Percentiles rank a stretch among this genome's conserved stretches.
Conservation (phyloP, 345 rosid species). For the Anacardium occidentale region DNA sequence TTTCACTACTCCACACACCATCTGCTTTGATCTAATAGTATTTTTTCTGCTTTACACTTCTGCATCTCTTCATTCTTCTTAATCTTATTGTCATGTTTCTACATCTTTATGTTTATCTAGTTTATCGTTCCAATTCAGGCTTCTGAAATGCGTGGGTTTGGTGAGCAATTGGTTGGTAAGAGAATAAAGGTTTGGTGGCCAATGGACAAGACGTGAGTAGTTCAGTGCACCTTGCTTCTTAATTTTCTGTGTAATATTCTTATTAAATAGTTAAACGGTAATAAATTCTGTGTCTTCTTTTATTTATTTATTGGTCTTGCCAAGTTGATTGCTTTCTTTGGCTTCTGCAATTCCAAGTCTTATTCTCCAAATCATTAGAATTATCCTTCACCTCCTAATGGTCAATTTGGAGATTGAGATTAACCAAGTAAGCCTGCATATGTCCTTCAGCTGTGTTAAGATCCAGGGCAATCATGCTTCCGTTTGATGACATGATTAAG, state of each 20-base stretch:
- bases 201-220: slow-evolving; percentile 53
- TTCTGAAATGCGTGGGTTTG: slow-evolving; percentile 28
- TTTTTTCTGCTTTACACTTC: neutral
- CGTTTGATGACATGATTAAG: neutral
- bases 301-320: neutral
- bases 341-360: neutral
- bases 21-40: neutral
- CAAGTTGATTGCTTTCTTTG: neutral
- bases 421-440: neutral
- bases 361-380: neutral
- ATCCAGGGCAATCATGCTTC: slow-evolving; percentile 2
- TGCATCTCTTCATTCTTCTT: neutral
- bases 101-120: neutral
- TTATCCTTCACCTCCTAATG: neutral
- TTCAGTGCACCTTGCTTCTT: slow-evolving; percentile 7
- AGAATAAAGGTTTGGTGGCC: slow-evolving; percentile 80
- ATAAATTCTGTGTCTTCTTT: too few relatives aligned
- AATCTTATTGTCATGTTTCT: neutral
- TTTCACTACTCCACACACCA: neutral
- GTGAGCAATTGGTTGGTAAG: slow-evolving; percentile 46
- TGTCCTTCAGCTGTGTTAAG: neutral
- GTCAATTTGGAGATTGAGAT: neutral
- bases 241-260: neutral
- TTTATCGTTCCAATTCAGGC: slow-evolving; percentile 31
- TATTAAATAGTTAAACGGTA: neutral